A percentile compares a stretch with the other conserved stretches of the same genome.
phyloP scores from a whole-genome alignment of 148 eudicot genomes.

The Dianthus caryophyllus region DNA sequence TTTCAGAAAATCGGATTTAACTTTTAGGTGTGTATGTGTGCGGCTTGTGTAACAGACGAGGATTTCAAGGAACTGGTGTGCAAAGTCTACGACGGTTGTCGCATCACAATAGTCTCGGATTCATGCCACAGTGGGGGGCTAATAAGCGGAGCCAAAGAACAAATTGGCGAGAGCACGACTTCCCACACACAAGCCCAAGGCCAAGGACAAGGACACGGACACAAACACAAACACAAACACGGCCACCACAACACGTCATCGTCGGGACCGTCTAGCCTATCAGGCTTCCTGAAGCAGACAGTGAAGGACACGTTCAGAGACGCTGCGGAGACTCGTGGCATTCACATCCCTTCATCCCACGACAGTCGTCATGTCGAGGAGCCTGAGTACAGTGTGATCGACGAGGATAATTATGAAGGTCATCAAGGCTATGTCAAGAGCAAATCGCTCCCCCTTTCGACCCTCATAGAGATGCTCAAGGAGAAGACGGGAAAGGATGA shows the following conservation, averaged over 20 bases:
- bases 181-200: constrained; percentile 6
- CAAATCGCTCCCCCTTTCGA: constrained; percentile 79
- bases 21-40: neutral
- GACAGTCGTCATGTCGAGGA: constrained; percentile 38
- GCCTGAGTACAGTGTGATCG: constrained; percentile 35
- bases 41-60: constrained; percentile 46
- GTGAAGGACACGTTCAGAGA: constrained; percentile 28
- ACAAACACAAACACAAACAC: neutral
- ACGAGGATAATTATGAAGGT: constrained; percentile 33
- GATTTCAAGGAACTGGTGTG: constrained; percentile 86
- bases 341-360: constrained; percentile 52
- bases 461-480: constrained; percentile 75
- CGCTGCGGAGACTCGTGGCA: constrained; percentile 64
- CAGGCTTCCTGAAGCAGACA: constrained; percentile 22
- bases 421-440: constrained; percentile 52
- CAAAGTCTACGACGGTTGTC: constrained; percentile 71
- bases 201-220: no score
- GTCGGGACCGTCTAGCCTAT: constrained; percentile 20
- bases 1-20: neutral
- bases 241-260: constrained; percentile 11
- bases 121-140: constrained; percentile 99
- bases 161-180: constrained; percentile 77
- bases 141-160: constrained; percentile 72
- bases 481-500: constrained; percentile 90
- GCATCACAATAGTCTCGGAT: constrained; percentile 85